Percentiles rank a stretch among this genome's conserved stretches.
Conservation (phyloP, 1,284 basidiomycete genomes). For the Porogramme epimiltina region DNA sequence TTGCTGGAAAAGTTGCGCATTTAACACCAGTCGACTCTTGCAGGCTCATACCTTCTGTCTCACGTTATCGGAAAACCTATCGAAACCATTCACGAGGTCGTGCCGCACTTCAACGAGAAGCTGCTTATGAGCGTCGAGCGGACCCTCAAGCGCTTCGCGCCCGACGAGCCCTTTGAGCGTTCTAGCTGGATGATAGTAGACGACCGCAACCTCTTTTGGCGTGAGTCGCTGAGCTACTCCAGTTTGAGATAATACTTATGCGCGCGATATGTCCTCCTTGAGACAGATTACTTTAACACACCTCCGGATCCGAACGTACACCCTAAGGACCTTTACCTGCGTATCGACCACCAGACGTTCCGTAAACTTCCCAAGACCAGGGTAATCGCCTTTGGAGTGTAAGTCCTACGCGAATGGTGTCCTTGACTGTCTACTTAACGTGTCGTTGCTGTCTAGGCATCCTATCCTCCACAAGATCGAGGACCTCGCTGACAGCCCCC, state of each 20-base stretch:
- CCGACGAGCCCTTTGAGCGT: conserved; percentile 41
- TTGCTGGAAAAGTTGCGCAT: background rate
- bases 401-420: conserved; percentile 2
- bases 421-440: background rate
- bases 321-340: conserved; percentile 36
- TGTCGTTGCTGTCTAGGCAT: conserved; percentile 23
- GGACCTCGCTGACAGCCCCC: conserved; percentile 38
- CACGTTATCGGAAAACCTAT: conserved; percentile 40
- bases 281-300: conserved; percentile 33
- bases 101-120: conserved; percentile 45
- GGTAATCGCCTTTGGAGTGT: conserved; percentile 44
- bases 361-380: conserved; percentile 41
- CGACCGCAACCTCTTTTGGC: conserved; percentile 38
- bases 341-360: conserved; percentile 43
- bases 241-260: background rate
- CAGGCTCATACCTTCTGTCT: conserved; percentile 40
- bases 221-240: conserved; percentile 18
- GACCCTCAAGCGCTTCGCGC: conserved; percentile 40
- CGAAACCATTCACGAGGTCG: conserved; percentile 33
- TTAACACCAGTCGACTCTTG: fast-evolving
- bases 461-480: conserved; percentile 39
- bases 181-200: conserved; percentile 45
- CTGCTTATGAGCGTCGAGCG: conserved; percentile 42
- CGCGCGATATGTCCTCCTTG: background rate
- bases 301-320: conserved; percentile 29